These are phyloP conservation scores for Trichoderma endophyticum DNA, from an alignment of 2,329 filamentous ascomycete species.

Conservation along the genomic window DNA sequence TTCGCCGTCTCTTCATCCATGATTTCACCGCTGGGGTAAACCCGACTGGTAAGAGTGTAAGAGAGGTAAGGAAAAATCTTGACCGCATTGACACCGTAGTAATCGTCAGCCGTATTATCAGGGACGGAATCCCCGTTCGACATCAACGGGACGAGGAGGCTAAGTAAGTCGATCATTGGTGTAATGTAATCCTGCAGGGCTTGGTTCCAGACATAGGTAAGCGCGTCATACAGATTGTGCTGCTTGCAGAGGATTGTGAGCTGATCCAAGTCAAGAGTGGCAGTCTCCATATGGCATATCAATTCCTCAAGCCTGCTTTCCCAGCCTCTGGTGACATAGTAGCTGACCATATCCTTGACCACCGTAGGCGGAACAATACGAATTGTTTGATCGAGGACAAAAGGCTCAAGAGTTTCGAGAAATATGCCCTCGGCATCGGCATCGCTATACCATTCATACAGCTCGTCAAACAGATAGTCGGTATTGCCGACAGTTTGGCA, in stretches of 20 bases:
- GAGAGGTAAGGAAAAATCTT: conserved; percentile 96
- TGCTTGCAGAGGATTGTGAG: conserved; percentile 87
- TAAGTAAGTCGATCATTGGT: conserved; percentile 78
- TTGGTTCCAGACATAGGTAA: conserved; percentile 96
- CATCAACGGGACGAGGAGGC: conserved; percentile 61
- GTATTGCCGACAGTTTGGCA: conserved; percentile 73
- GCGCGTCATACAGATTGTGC: conserved; percentile 87
- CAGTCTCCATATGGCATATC: conserved; percentile 86
- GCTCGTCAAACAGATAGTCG: conserved; percentile 85
- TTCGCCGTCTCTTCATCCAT: conserved; percentile 70
- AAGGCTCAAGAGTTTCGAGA: conserved; percentile 82
- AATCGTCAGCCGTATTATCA: conserved; percentile 57
- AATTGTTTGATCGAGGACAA: conserved; percentile 76
- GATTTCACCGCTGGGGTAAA: conserved; percentile 81
- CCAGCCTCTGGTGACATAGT: conserved; percentile 74
- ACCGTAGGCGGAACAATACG: conserved; percentile 74
- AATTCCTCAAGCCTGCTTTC: conserved; percentile 85
- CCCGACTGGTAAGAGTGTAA: conserved; percentile 80
- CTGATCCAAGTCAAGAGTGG: conserved; percentile 90
- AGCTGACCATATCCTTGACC: conserved; percentile 78
- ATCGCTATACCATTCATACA: conserved; percentile 88
- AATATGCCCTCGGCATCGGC: conserved; percentile 71
- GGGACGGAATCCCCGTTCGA: conserved; percentile 52
- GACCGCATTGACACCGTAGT: conserved; percentile 67
- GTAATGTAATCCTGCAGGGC: conserved; percentile 87